Evolutionary conservation across 176 grass and related monocot species (phyloP), one percentile per base, ranked within the genome.

Genomic region (Rhynchospora breviuscula): DNA sequence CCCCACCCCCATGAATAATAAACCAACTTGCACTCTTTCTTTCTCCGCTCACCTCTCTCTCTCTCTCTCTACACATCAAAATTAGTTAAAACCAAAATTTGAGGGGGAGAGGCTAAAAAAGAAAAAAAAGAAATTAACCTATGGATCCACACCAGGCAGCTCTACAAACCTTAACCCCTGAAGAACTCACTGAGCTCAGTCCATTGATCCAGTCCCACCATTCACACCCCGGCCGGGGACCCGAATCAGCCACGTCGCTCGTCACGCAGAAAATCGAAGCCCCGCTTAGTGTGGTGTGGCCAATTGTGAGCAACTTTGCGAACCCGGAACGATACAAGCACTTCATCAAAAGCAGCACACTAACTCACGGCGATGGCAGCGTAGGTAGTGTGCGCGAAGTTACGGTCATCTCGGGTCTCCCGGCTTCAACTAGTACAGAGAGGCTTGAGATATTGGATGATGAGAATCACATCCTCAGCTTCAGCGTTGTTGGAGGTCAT

Each of bases 381-480:
- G 96, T 98, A 6, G 96, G 96, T 19, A 98, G 93, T 84, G 89
- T 98, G n/a, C 84, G 95, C 17, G 91, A 98, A 79, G 93, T 98
- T 82, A 88, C 89, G 59, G 91, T 99, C 56, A 78, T 99, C 23
- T 99, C 96, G 3, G 93, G 96, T 25, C 75, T 99, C 63, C 96
- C 96, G 0, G 96, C 93, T 0, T 95, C 93, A 43, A 92, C 89
- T 44, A 99, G 96, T 79, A 93, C 93, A 6, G 96, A 99, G 89
- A 89, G 96, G 18, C 88, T 99, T 53, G 96, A 98, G 93, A 95
- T 99, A 83, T 87, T 99, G 56, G 93, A 99, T 83, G 91, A 99
- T 81, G 77, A 92, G 35, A 89, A 86, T 35, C 93, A 95, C 79
- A 78, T 99, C 72, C 86, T 95, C 82, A 95, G 96, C 91, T 99